phyloP scores from a whole-genome alignment of 805 yeast genomes.

The Wickerhamiella alocasiicola region DNA sequence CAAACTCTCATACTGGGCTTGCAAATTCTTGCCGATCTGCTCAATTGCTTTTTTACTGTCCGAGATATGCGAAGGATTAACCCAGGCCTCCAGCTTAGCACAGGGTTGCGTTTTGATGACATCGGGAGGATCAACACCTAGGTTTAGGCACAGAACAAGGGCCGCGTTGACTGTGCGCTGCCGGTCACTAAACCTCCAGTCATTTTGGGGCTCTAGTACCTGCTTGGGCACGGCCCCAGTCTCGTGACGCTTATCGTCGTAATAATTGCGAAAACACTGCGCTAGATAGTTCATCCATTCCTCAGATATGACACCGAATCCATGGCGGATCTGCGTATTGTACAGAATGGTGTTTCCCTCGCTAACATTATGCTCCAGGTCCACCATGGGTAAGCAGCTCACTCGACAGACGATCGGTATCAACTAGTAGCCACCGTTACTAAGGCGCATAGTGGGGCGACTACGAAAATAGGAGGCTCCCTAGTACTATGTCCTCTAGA shows the following conservation, averaged over 20 bases:
- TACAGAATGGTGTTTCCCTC: conserved; percentile 17
- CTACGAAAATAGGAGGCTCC: no score
- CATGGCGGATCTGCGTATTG: conserved; percentile 40
- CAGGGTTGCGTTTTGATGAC: conserved; percentile 85
- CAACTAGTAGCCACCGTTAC: no score
- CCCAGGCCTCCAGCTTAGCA: conserved; percentile 86
- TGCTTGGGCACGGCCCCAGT: conserved; percentile 68
- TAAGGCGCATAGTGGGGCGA: no score
- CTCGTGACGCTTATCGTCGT: conserved; percentile 82
- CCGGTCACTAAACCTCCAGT: conserved; percentile 89
- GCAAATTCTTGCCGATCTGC: conserved; percentile 77
- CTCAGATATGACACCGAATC: conserved; percentile 30
- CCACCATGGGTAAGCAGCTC: conserved; percentile 9
- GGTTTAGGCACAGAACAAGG: conserved; percentile 72
- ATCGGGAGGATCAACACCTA: conserved; percentile 97
- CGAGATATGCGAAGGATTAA: conserved; percentile 68
- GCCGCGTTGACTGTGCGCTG: conserved; percentile 93
- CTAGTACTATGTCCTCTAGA: no score
- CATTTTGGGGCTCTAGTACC: conserved; percentile 35
- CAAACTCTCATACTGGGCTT: conserved; percentile 77
- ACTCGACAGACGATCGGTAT: no score
- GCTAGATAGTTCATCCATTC: conserved; percentile 21
- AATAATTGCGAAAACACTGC: conserved; percentile 65
- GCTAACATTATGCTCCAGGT: conserved; percentile 13
- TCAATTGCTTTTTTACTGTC: conserved; percentile 88